A percentile compares a stretch with the other conserved stretches of the same genome.
These are phyloP conservation scores for Stephanodiscus triporus DNA, from an alignment of 108 stramenopile genomes.

Conservation along the genomic window DNA sequence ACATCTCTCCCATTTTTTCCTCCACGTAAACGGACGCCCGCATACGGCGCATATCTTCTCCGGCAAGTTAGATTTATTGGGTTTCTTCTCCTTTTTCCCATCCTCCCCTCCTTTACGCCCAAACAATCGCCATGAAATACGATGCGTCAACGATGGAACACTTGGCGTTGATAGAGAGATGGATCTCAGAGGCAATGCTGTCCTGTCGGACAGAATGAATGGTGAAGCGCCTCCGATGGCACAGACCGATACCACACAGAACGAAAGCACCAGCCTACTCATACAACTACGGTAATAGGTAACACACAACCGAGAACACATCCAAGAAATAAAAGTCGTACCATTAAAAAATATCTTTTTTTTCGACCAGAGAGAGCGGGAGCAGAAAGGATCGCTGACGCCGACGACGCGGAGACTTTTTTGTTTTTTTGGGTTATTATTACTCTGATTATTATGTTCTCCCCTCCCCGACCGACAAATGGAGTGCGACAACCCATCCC, in stretches of 20 bases:
- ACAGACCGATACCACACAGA: conserved; percentile 11
- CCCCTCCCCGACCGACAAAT: too few species aligned
- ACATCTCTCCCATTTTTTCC: conserved; percentile 88
- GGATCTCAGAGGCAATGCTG: not conserved
- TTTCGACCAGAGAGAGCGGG: too few species aligned
- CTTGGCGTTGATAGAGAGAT: not conserved
- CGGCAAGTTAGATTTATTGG: conserved; percentile 49
- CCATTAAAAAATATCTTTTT: too few species aligned
- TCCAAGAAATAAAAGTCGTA: too few species aligned
- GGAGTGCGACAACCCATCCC: too few species aligned
- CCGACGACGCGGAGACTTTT: too few species aligned
- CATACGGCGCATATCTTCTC: conserved; percentile 57
- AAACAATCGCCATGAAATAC: conserved; percentile 13
- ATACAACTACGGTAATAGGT: too few species aligned
- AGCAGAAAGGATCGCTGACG: too few species aligned
- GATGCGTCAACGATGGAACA: conserved; percentile 2
- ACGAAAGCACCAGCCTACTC: conserved; percentile 11
- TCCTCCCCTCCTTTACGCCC: conserved; percentile 14
- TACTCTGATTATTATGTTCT: too few species aligned
- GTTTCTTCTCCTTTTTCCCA: conserved; percentile 31
- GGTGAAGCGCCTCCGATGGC: conserved; percentile 9
- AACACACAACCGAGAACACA: too few species aligned
- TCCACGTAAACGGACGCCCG: conserved; percentile 60
- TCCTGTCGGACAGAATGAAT: conserved; percentile 8
- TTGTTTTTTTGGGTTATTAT: too few species aligned